phyloP scores from a whole-genome alignment of 2,329 filamentous ascomycete genomes.

The Cladosporium austrohemisphaericum region DNA sequence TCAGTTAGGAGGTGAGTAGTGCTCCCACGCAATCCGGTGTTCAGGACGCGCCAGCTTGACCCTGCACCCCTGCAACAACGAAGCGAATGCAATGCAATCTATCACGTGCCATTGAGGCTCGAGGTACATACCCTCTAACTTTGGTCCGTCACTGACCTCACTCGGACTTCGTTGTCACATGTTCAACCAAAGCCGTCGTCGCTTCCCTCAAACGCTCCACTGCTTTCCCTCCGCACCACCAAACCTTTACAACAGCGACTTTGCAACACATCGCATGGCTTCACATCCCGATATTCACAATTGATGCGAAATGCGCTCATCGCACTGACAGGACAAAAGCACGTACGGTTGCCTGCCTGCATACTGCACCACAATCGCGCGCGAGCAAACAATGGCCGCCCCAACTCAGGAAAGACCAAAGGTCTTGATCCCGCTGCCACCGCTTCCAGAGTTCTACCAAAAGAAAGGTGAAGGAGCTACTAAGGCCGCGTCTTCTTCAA shows the following conservation, averaged over 20 bases:
- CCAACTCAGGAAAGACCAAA: constrained; percentile 9
- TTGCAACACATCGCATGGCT: background rate
- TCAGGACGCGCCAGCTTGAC: no score
- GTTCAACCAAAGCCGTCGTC: no score
- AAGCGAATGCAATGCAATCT: no score
- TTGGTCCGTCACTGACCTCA: no score
- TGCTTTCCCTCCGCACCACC: background rate
- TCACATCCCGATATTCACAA: no score
- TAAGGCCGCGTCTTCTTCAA: constrained; percentile 8
- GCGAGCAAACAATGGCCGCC: constrained; percentile 10
- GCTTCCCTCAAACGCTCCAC: background rate
- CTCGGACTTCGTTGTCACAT: background rate
- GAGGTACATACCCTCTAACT: no score
- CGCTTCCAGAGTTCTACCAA: constrained; percentile 27
- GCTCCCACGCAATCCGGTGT: no score
- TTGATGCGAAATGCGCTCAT: background rate
- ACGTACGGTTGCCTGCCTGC: background rate
- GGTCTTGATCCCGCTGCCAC: constrained; percentile 25
- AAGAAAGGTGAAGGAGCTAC: constrained; percentile 5
- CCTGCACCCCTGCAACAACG: no score
- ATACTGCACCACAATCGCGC: background rate
- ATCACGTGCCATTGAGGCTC: no score
- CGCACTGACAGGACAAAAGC: background rate
- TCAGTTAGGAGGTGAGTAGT: background rate
- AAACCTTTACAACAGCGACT: background rate